Percentiles rank a stretch among this genome's conserved stretches.
Conservation (phyloP, 805 yeast species). For the Zygosaccharomyces gambellarensis region DNA sequence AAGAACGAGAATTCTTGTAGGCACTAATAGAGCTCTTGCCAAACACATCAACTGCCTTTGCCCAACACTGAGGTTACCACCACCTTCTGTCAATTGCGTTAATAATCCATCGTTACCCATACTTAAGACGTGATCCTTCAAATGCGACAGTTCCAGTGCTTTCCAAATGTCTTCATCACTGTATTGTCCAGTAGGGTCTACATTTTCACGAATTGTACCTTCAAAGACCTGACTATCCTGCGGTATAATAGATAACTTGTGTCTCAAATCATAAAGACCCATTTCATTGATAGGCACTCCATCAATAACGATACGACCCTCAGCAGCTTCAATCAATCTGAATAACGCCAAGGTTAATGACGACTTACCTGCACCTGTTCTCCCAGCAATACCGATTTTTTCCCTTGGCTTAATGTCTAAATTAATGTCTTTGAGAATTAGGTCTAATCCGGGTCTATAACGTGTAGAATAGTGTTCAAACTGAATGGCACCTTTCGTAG, state of each 20-base stretch:
- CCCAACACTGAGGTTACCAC: conserved; percentile 67
- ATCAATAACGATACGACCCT: conserved; percentile 70
- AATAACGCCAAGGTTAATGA: conserved; percentile 79
- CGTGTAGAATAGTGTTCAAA: conserved; percentile 75
- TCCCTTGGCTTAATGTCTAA: conserved; percentile 66
- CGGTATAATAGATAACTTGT: conserved; percentile 77
- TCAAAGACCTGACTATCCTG: conserved; percentile 91
- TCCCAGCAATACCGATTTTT: conserved; percentile 91
- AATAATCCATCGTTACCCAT: conserved; percentile 56
- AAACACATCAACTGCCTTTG: conserved; percentile 78
- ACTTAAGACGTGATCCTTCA: conserved; percentile 55
- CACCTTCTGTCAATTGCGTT: conserved; percentile 60
- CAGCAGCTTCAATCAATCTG: conserved; percentile 73
- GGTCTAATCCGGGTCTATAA: conserved; percentile 76
- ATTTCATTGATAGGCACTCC: conserved; percentile 57
- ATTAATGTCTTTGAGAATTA: conserved; percentile 65
- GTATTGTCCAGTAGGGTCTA: conserved; percentile 72
- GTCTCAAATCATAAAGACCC: conserved; percentile 75
- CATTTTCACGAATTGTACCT: conserved; percentile 77
- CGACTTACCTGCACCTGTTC: conserved; percentile 96
- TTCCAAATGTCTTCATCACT: conserved; percentile 80
- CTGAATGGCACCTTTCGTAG: conserved; percentile 58
- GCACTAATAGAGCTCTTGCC: conserved; percentile 68
- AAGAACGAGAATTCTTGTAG: conserved; percentile 58
- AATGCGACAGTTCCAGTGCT: conserved; percentile 71